Evolutionary conservation across 495 filamentous ascomycete genomes (phyloP), one percentile per base, ranked within the genome.

Genomic region (Trichocladium uniseriatum): DNA sequence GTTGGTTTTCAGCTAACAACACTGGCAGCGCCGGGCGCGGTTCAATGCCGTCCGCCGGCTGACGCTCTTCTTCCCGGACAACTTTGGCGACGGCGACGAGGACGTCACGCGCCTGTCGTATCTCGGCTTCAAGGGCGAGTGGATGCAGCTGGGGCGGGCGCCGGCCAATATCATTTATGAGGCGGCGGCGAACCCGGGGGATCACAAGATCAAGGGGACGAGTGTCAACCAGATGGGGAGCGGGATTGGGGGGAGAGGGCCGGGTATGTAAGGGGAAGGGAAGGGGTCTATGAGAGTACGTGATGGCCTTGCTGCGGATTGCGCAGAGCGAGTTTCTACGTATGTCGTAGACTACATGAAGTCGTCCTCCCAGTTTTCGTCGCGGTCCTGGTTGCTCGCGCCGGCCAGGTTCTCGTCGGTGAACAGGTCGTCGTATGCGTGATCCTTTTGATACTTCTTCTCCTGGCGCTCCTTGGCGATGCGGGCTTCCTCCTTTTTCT

Each of bases 51-150:
- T 84, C 5, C 85, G 81, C 10, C 79, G 73, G 3, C 62, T 98
- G 37, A 81, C 79, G 1, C 70, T 98, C 27, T 98, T 95, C 69
- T 82, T 97, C 53, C 83, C 83, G 54, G 79, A 86, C 53, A 87
- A 87, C 56, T 83, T 79, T 55, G 58, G 73, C 31, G 74, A 77
- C 43, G 79, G 74, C 0, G 83, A 85, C 14, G 85, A 87, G 48
- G 86, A 94, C 47, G 78, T 84, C 44, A 91, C 87, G 18, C 74
- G 81, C 31, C 65, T 97, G 2, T 80, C 73, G 38, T 98, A 94
- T 65, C 52, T 98, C 46, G 92, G 87, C 0, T 95, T 98, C 71
- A 89, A 86, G 66, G 92, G 92, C 27, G 85, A 94, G 59, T 95
- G 87, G 70, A 87, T 89, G 79, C 79, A 81, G 58, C 63, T 94